Evolutionary conservation across 1,284 basidiomycete genomes (phyloP).

Genomic region (Amylostereum areolatum): DNA sequence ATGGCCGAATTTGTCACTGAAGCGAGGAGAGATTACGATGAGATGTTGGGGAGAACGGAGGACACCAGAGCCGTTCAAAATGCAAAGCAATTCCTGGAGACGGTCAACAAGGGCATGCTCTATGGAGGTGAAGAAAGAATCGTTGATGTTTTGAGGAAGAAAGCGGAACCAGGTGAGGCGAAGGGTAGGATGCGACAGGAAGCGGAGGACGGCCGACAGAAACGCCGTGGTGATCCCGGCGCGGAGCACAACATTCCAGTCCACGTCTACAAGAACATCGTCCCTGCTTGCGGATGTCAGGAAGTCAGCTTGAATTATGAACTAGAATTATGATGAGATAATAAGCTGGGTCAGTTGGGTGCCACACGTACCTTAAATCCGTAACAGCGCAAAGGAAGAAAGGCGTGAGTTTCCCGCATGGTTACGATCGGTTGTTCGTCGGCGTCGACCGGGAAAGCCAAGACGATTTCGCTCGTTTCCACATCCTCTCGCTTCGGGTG

Average conservation of each 20-base stretch:
- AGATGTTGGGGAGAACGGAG: background rate
- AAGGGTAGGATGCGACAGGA: conserved; percentile 6
- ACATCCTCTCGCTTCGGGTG: conserved; percentile 6
- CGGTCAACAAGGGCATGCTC: too few relatives aligned
- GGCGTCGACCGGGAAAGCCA: conserved; percentile 18
- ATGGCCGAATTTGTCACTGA: background rate
- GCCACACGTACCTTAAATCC: conserved; percentile 14
- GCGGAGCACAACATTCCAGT: conserved; percentile 15
- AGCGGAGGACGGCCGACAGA: conserved; percentile 8
- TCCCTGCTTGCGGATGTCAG: conserved; percentile 18
- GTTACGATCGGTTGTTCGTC: conserved; percentile 4
- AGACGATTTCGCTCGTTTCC: conserved; percentile 14
- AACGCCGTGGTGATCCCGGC: conserved; percentile 10
- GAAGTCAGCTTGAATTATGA: conserved; percentile 20
- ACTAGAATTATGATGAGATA: conserved; percentile 10
- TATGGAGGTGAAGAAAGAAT: conserved; percentile 7
- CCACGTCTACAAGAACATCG: conserved; percentile 11
- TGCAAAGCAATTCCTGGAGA: conserved; percentile 6
- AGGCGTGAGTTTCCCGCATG: conserved; percentile 16
- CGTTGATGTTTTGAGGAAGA: conserved; percentile 9
- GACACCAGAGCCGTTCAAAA: background rate
- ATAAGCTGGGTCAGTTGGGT: background rate
- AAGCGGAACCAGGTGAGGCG: conserved; percentile 14
- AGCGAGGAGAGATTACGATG: conserved; percentile 1
- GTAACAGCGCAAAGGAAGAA: conserved; percentile 14